Percentiles rank a stretch among this genome's conserved stretches.
Conservation (phyloP, 2,329 filamentous ascomycete genomes). For the Neoscytalidium dimidiatum region DNA sequence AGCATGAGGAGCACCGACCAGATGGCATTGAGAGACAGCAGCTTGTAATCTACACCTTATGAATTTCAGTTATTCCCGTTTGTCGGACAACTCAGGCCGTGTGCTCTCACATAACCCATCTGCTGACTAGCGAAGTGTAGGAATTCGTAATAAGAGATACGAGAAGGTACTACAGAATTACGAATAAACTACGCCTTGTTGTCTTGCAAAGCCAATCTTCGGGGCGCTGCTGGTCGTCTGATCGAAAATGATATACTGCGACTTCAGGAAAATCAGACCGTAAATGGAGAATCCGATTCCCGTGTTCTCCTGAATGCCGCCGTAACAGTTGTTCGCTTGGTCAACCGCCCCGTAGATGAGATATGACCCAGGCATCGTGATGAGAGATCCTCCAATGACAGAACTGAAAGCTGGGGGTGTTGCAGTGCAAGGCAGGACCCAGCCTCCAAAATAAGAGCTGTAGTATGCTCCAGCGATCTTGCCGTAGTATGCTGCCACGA, state of each 20-base stretch:
- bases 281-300: constrained; percentile 68
- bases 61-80: no score
- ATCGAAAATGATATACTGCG: constrained; percentile 74
- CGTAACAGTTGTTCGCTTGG: constrained; percentile 61
- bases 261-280: constrained; percentile 79
- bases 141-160: no score
- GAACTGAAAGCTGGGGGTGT: constrained; percentile 56
- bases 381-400: constrained; percentile 51
- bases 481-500: constrained; percentile 62
- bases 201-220: constrained; percentile 36
- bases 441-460: constrained; percentile 54
- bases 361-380: constrained; percentile 54
- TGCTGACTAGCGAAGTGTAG: no score
- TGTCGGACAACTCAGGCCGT: no score
- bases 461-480: constrained; percentile 56
- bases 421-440: constrained; percentile 55
- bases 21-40: no score
- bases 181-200: neutral
- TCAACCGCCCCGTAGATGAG: constrained; percentile 56
- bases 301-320: constrained; percentile 68
- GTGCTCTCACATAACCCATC: no score
- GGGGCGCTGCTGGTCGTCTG: constrained; percentile 39
- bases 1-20: no score
- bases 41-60: no score
- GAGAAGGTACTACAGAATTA: neutral